Evolutionary conservation across 176 grass and related monocot species (phyloP), one percentile per base, ranked within the genome.

Genomic region (Tillandsia leiboldiana): DNA sequence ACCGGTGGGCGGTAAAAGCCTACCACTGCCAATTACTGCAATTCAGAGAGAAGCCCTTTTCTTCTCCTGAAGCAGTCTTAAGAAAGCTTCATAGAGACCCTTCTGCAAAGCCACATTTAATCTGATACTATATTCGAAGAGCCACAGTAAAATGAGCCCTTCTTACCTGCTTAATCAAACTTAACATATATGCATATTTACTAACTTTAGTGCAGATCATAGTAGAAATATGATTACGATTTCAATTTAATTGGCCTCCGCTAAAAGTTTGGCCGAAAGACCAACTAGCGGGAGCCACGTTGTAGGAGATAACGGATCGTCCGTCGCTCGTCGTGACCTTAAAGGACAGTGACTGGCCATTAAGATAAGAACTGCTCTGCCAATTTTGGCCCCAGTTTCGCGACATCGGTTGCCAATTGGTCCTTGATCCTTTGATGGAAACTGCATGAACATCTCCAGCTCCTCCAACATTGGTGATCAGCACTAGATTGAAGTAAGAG

Each of bases 311-410:
- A 24, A 95, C 51, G 20, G 83, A 80, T 56, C 78, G 78, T 51
- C 76, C 83, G 47, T 93, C 71, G 26, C 86, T 69, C 12, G 75
- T 42, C 3, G 70, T 89, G 33, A 95, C 75, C 69, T 67, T 84
- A 78, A 95, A 90, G 0, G 90, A 95, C 49, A 95, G 83, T 11
- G 68, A 18, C 65, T 83, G 81, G 0, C 81, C 72, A 54, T 90
- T 72, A 51, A 95, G 83, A 50, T 74, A 78, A 70, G 59, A 72
- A 61, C 72, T 80, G 78, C 86, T 89, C 77, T 95, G 90, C 90
- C 90, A 95, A 70, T 95, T 95, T 78, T 89, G 83, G 1, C 90
- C 86, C 90, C 86, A 95, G 71, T 95, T 95, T 42, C 78, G 26
- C 1, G 86, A 76, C 90, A 87, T 95, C 24, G 74, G 24, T 61